These are phyloP conservation scores for Mortierella sp. DNA, from an alignment of 371 early-diverging fungal genomes.

Conservation along the genomic window DNA sequence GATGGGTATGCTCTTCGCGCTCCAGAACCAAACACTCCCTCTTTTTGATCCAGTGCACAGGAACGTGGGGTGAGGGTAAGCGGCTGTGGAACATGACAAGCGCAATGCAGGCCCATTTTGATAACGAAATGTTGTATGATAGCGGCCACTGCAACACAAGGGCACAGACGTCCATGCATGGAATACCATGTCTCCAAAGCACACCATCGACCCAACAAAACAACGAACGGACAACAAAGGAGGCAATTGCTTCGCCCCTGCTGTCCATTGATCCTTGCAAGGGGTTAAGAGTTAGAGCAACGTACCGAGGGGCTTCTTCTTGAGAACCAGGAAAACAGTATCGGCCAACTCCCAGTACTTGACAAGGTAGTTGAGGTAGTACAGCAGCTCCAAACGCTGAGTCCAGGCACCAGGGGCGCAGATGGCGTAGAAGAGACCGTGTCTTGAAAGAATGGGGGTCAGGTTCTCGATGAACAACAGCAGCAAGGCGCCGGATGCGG, in stretches of 20 bases:
- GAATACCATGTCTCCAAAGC: no score
- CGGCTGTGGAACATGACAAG: no score
- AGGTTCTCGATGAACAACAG: constrained; percentile 78
- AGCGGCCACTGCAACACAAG: no score
- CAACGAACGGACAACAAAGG: neutral
- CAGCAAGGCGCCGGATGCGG: constrained; percentile 71
- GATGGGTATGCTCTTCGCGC: no score
- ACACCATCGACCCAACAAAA: constrained; percentile 4
- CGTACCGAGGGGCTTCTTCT: constrained; percentile 75
- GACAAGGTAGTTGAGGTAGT: constrained; percentile 87
- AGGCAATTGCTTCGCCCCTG: no score
- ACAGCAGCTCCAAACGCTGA: constrained; percentile 78
- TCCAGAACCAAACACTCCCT: no score
- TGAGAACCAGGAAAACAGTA: constrained; percentile 77
- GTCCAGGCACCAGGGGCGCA: constrained; percentile 77
- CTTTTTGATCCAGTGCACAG: no score
- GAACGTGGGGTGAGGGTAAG: no score
- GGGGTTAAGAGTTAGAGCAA: neutral
- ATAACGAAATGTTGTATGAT: no score
- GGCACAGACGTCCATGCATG: no score
- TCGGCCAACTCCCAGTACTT: constrained; percentile 89
- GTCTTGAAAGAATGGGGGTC: constrained; percentile 66
- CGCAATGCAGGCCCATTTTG: no score
- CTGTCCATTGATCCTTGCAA: neutral
- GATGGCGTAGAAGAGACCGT: constrained; percentile 77